Base-by-base conservation (phyloP, 345 rosid genomes). In the Durio zibethinus region DNA sequence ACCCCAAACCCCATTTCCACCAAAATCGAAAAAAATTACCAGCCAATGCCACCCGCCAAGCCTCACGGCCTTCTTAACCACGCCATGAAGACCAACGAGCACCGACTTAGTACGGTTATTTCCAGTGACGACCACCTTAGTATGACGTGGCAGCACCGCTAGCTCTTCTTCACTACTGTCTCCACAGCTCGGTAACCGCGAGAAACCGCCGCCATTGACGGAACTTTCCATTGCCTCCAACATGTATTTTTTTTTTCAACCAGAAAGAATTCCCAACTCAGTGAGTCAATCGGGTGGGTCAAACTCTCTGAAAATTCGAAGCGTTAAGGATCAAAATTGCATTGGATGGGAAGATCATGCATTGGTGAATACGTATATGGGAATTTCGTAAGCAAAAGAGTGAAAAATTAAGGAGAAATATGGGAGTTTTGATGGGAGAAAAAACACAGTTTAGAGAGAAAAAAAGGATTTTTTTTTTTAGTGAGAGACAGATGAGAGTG, bases 1-100 rank as follows among this genome's bases (percentile, higher is more conserved):
- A 68, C 50, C 29, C 42, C 62, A 75, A 47, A 47, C 7, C 21
- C 74, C 36, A 27, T 47, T 69, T 47, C 73, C 7, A 27, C 31
- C 14, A 50, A n/a, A 65, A 42, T 14, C 12, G 7, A 53, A 42
- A 42, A 23, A 7, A 80, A 33, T 83, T 75, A 94, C 98, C 91
- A 94, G 97, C 98, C 98, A 94, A 87, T 94, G 97, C 97, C 98
- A 94, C 11, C 98, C 98, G 52, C 98, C 98, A 67, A 90, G 93
- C 3, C 98, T 97, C 73, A 94, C 97, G 33, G 98, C 98, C 83
- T 94, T 94, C 85, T 94, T 93, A 63, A 94, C 98, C 2, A 94
- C 98, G 10, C 98, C 98, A 72, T 85, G 89, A 67, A 94, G 98
- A 77, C 98, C 98, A 1, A 94, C 98, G 63, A 94, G 98, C 42